These are phyloP conservation scores for Gossypium rotundifolium DNA, from an alignment of 345 rosid genomes.

Conservation along the genomic window DNA sequence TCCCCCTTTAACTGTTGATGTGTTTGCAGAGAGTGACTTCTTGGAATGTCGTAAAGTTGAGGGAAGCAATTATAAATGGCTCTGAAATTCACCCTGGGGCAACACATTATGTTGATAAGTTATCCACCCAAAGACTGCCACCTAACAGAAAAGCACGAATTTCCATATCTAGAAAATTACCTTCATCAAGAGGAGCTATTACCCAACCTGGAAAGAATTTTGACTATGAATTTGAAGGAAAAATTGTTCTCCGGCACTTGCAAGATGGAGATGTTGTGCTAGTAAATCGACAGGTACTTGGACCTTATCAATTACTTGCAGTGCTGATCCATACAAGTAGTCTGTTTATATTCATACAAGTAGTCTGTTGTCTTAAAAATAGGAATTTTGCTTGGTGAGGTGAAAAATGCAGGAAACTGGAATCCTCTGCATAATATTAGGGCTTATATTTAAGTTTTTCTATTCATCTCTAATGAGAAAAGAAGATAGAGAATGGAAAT, in stretches of 20 bases:
- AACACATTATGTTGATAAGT: constrained; percentile 73
- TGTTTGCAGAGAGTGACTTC: constrained; percentile 77
- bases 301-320: neutral
- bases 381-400: neutral
- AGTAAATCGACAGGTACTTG: constrained; percentile 83
- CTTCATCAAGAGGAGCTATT: constrained; percentile 69
- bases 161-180: constrained; percentile 65
- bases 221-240: constrained; percentile 66
- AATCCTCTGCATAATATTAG: neutral
- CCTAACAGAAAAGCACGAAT: constrained; percentile 43
- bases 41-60: constrained; percentile 69
- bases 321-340: neutral
- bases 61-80: constrained; percentile 79
- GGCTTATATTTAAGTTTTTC: neutral
- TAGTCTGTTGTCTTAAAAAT: neutral
- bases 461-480: neutral
- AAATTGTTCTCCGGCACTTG: constrained; percentile 79
- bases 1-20: constrained; percentile 4
- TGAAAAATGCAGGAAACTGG: neutral
- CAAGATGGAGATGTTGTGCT: constrained; percentile 93
- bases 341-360: neutral
- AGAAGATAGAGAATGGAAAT: neutral
- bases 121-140: constrained; percentile 48
- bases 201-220: constrained; percentile 53
- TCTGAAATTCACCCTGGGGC: constrained; percentile 89